Evolutionary conservation across 129 eudicot genomes (phyloP), one percentile per base, ranked within the genome.

Genomic region (Solidago caesia): DNA sequence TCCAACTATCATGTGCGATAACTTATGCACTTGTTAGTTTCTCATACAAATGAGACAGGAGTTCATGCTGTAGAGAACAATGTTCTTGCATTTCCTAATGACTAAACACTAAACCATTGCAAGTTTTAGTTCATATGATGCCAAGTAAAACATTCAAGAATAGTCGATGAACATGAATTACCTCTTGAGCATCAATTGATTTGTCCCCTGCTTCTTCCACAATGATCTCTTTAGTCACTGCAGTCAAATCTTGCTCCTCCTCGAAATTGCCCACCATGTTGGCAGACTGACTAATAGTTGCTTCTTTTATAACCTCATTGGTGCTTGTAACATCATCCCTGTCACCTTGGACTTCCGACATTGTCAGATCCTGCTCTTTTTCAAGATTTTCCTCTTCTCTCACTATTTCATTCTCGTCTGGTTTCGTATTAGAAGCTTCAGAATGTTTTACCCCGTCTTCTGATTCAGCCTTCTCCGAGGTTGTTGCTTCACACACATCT

Each of bases 161-260:
- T 75, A 42, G 10, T 48, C 11, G 73, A 53, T 75, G 63, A 62
- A 39, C 11, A 48, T 61, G 16, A 49, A 42, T 77, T 70, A 77
- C 81, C 81, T 77, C 76, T 33, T 77, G 76, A 77, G 64, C 63
- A 61, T 70, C 46, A 77, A 8, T 48, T 53, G 59, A 21, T 53
- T 53, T 70, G 64, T 70, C 57, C 45, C 49, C 39, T 60, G 71
- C 56, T 60, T 69, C 71, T 71, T 69, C 59, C 59, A 39, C 26
- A 21, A 49, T 41, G 76, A 77, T 16, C 53, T 61, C 82, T 70
- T 77, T 53, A 47, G 55, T 0, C 26, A 14, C 11, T 63, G 72
- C 13, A 71, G 57, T 51, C 25, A 71, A 7, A 51, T 45, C 71
- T 39, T 49, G 33, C 44, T 41, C 70, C 27, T 78, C 71, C 72